Percentiles rank a stretch among this genome's conserved stretches.
Conservation (phyloP, 495 filamentous ascomycete genomes). For the Xylaria grammica region DNA sequence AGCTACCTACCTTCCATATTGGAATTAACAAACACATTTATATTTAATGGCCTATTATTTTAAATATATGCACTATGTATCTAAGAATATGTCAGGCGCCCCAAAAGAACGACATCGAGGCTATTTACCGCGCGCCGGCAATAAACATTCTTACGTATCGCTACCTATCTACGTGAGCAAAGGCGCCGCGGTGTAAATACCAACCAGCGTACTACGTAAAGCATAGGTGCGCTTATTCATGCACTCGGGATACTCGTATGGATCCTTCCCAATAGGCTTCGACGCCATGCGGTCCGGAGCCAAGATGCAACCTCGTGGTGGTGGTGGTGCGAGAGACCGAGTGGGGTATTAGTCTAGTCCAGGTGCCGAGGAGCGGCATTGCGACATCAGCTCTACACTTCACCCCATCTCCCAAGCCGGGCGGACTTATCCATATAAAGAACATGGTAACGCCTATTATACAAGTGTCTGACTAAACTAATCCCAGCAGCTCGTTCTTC, state of each 20-base stretch:
- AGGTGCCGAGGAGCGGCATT: conserved; percentile 37
- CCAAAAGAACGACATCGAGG: no score
- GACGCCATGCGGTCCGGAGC: background rate
- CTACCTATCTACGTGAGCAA: no score
- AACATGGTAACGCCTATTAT: no score
- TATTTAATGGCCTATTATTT: background rate
- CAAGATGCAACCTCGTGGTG: background rate
- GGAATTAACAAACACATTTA: background rate
- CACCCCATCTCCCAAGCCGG: conserved; percentile 25
- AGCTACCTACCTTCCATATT: background rate
- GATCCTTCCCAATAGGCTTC: conserved; percentile 4
- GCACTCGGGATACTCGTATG: background rate
- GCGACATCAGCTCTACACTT: conserved; percentile 35
- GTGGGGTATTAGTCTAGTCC: conserved; percentile 22
- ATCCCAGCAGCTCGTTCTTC: no score
- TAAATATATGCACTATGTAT: background rate
- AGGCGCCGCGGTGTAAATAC: no score
- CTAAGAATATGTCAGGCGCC: no score
- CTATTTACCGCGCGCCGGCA: no score
- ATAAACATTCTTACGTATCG: no score
- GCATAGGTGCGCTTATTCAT: background rate
- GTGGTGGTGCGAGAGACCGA: background rate
- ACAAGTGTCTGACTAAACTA: no score
- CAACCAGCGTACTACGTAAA: no score
- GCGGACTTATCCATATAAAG: background rate